Evolutionary conservation across 1,139 yeast species (phyloP).

Genomic region (Maudiozyma humilis): DNA sequence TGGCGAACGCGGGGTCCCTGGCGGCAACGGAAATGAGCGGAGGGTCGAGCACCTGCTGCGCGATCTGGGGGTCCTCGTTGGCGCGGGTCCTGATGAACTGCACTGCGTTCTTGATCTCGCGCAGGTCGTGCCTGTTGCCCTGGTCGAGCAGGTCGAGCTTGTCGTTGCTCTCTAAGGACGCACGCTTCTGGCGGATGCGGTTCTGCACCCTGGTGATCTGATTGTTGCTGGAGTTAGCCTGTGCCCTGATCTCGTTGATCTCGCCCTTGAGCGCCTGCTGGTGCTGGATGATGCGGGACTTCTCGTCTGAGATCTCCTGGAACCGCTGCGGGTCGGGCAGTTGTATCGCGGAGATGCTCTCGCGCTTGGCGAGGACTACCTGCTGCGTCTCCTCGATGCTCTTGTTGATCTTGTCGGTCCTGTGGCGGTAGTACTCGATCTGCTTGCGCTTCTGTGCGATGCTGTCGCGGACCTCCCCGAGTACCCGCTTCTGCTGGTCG

Average conservation of each 20-base stretch:
- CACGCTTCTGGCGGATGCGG: conserved; percentile 19
- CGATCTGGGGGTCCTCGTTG: conserved; percentile 24
- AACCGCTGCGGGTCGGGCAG: conserved; percentile 20
- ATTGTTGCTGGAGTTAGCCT: conserved; percentile 14
- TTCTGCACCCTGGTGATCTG: conserved; percentile 16
- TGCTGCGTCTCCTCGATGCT: conserved; percentile 23
- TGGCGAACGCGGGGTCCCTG: conserved; percentile 42
- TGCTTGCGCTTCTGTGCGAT: conserved; percentile 24
- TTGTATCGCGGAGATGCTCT: conserved; percentile 16
- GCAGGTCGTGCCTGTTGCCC: conserved; percentile 21
- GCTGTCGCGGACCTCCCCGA: conserved; percentile 18
- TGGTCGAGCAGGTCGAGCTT: conserved; percentile 39
- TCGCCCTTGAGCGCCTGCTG: conserved; percentile 11
- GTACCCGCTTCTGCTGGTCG: conserved; percentile 14
- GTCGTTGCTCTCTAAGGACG: conserved; percentile 43
- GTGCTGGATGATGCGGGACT: conserved; percentile 13
- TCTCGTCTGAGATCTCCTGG: conserved; percentile 15
- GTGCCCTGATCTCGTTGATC: conserved; percentile 15
- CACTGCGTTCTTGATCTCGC: conserved; percentile 36
- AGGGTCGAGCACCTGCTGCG: conserved; percentile 54
- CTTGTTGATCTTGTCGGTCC: conserved; percentile 19
- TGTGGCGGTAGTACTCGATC: conserved; percentile 19
- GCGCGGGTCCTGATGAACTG: conserved; percentile 32
- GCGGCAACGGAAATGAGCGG: conserved; percentile 63
- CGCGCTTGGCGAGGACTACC: conserved; percentile 22